Evolutionary conservation across 2,329 filamentous ascomycete genomes (phyloP).

Genomic region (Fulvia fulva): DNA sequence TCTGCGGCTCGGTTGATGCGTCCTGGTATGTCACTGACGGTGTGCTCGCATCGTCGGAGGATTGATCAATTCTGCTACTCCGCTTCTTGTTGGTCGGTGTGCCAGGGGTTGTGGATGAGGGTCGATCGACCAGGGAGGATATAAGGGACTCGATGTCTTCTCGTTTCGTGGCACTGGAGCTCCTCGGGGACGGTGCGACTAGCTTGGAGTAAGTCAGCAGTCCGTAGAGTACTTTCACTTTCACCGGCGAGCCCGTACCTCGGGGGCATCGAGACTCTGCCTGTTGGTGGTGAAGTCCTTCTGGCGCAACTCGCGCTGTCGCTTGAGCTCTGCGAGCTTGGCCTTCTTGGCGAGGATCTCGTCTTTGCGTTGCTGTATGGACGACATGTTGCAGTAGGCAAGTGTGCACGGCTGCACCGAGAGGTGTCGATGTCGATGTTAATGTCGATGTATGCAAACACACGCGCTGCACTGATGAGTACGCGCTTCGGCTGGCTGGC

Average conservation of each 20-base stretch:
- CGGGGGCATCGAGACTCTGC: conserved; percentile 63
- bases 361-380: conserved; percentile 71
- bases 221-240: not conserved
- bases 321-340: conserved; percentile 92
- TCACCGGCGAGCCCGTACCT: conserved; percentile 53
- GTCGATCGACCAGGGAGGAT: conserved; percentile 73
- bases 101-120: conserved; percentile 24
- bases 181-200: conserved; percentile 65
- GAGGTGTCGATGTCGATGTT: not conserved
- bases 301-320: conserved; percentile 78
- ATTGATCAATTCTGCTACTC: conserved; percentile 23
- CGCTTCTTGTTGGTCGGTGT: conserved; percentile 29
- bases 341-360: conserved; percentile 96
- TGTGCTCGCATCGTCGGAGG: conserved; percentile 21
- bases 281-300: conserved; percentile 69
- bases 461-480: not conserved
- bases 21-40: conserved; percentile 30
- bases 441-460: not conserved
- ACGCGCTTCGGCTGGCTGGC: not conserved
- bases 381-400: conserved; percentile 25
- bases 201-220: conserved; percentile 48
- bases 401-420: not conserved
- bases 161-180: conserved; percentile 57
- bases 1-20: conserved; percentile 56
- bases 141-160: conserved; percentile 82